phyloP scores from a whole-genome alignment of 2,329 filamentous ascomycete species.

The Phoma sp. region DNA sequence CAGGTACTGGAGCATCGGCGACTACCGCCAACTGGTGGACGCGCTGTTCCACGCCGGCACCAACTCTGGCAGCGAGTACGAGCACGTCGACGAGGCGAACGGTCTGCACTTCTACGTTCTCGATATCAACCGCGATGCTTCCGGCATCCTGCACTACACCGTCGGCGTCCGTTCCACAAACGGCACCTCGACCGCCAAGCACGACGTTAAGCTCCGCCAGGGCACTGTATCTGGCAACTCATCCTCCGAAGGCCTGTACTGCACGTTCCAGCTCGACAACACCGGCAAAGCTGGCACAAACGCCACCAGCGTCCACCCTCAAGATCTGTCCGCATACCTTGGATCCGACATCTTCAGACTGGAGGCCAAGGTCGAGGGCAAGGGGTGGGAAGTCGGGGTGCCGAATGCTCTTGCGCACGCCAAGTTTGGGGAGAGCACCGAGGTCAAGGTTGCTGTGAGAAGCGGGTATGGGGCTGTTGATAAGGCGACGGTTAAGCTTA shows the following conservation, averaged over 20 bases:
- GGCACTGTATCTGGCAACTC: slow-evolving; percentile 42
- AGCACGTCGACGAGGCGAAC: slow-evolving; percentile 57
- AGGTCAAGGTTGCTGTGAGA: slow-evolving; percentile 54
- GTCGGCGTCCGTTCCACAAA: slow-evolving; percentile 56
- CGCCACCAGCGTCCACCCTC: slow-evolving; percentile 31
- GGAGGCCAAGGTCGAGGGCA: slow-evolving; percentile 52
- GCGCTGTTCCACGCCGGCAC: slow-evolving; percentile 63
- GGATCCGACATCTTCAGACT: slow-evolving; percentile 58
- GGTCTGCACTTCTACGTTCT: slow-evolving; percentile 60
- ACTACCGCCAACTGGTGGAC: slow-evolving; percentile 61
- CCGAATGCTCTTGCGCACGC: slow-evolving; percentile 50
- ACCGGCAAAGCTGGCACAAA: slow-evolving; percentile 44
- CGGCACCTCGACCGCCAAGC: slow-evolving; percentile 41
- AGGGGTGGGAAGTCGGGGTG: slow-evolving; percentile 57
- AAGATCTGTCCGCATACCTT: slow-evolving; percentile 51
- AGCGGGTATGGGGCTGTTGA: slow-evolving; percentile 34
- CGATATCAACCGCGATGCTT: slow-evolving; percentile 50
- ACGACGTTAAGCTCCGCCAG: slow-evolving; percentile 49
- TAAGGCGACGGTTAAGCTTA: slow-evolving; percentile 52
- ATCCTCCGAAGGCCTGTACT: slow-evolving; percentile 49
- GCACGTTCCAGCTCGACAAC: slow-evolving; percentile 58
- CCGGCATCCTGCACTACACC: slow-evolving; percentile 57
- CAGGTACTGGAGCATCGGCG: slow-evolving; percentile 57
- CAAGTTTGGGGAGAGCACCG: slow-evolving; percentile 50
- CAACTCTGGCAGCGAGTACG: slow-evolving; percentile 58